phyloP scores from a whole-genome alignment of 768 basidiomycete species.

The Suillus subaureus region DNA sequence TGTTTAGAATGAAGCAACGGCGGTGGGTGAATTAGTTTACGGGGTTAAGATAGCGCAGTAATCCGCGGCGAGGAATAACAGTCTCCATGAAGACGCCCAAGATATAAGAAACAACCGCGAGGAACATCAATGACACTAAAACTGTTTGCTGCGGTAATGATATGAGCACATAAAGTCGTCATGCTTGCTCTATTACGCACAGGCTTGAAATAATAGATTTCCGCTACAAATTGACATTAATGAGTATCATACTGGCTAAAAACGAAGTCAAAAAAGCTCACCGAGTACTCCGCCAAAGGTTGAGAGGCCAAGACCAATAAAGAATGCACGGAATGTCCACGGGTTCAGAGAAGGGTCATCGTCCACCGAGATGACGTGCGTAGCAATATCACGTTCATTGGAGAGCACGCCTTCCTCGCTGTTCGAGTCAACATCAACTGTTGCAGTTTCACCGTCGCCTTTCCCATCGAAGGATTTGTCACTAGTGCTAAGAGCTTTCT shows the following conservation, averaged over 20 bases:
- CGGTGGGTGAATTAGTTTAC: conserved; percentile 26
- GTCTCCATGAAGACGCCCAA: conserved; percentile 45
- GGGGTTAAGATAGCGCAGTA: conserved; percentile 50
- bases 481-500: conserved; percentile 9
- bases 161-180: background rate
- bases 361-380: conserved; percentile 42
- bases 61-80: conserved; percentile 41
- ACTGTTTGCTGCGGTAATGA: conserved; percentile 44
- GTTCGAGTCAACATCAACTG: conserved; percentile 18
- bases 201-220: conserved; percentile 58
- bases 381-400: conserved; percentile 45
- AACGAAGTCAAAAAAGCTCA: conserved; percentile 20
- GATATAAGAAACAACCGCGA: conserved; percentile 49
- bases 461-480: conserved; percentile 33
- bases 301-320: conserved; percentile 49
- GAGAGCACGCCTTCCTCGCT: conserved; percentile 37
- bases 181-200: conserved; percentile 26
- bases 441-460: conserved; percentile 35
- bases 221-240: conserved; percentile 30
- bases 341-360: conserved; percentile 49
- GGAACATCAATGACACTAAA: conserved; percentile 49
- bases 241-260: conserved; percentile 12
- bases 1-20: background rate
- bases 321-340: conserved; percentile 49
- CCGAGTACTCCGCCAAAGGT: conserved; percentile 51